These are phyloP conservation scores for Umbilicus rupestris DNA, from an alignment of 164 flowering plant species.

Conservation along the genomic window DNA sequence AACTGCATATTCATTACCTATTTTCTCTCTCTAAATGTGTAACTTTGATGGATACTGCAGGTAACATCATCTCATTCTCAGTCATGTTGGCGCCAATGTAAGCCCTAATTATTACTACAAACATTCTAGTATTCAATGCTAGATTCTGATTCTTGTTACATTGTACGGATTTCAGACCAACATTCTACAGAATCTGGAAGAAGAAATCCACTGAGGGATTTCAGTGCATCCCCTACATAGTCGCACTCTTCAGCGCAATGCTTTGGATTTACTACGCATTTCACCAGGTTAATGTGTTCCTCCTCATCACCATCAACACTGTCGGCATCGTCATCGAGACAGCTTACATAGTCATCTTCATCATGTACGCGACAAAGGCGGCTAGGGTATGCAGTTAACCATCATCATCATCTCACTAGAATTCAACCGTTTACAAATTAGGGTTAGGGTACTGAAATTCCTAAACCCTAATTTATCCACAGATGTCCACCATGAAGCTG, in stretches of 20 bases:
- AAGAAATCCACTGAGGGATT: constrained; percentile 49
- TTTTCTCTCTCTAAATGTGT: no score
- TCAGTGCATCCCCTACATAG: constrained; percentile 47
- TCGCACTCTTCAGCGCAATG: constrained; percentile 49
- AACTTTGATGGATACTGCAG: constrained; percentile 13
- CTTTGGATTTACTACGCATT: constrained; percentile 56
- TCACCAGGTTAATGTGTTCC: constrained; percentile 24
- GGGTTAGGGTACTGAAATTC: no score
- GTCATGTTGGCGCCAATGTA: no score
- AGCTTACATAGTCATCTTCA: constrained; percentile 27
- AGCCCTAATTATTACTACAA: no score
- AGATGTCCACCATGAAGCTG: constrained; percentile 21
- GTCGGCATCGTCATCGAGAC: constrained; percentile 36
- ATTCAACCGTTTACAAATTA: no score
- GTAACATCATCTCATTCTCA: constrained; percentile 30
- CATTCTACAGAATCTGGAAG: constrained; percentile 38
- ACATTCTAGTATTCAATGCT: no score
- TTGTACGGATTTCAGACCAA: constrained; percentile 18
- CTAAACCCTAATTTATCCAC: background rate
- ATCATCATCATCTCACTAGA: background rate
- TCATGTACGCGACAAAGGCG: constrained; percentile 33
- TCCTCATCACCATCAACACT: constrained; percentile 49
- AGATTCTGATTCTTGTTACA: background rate
- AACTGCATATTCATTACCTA: no score
- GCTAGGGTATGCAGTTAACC: constrained; percentile 22